phyloP scores from a whole-genome alignment of 768 basidiomycete genomes.

The Mycena maculata region DNA sequence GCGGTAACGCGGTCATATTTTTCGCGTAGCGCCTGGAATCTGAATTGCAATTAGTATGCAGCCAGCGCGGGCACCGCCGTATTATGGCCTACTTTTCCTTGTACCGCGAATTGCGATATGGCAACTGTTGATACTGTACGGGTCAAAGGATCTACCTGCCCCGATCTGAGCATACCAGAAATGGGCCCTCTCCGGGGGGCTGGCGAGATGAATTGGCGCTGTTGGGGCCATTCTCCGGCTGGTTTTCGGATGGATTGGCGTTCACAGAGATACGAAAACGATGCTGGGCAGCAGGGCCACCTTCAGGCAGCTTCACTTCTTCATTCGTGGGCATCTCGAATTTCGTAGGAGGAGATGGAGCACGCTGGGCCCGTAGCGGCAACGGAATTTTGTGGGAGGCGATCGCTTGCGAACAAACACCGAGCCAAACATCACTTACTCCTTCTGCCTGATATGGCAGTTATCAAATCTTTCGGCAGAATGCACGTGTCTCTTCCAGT shows the following conservation, averaged over 20 bases:
- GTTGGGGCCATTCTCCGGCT: not conserved
- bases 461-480: not conserved
- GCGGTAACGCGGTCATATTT: slow-evolving; percentile 57
- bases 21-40: slow-evolving; percentile 59
- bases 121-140: slow-evolving; percentile 15
- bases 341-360: too few relatives aligned
- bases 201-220: not conserved
- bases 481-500: not conserved
- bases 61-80: not conserved
- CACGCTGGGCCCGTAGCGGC: too few relatives aligned
- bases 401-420: slow-evolving; percentile 20
- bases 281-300: slow-evolving; percentile 23
- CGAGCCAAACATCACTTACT: slow-evolving; percentile 4
- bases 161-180: slow-evolving; percentile 1
- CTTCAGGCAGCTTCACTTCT: slow-evolving; percentile 22
- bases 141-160: slow-evolving; percentile 1
- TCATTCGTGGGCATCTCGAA: slow-evolving; percentile 20
- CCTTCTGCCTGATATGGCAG: slow-evolving; percentile 12
- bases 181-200: slow-evolving; percentile 5
- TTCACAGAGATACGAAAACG: slow-evolving; percentile 31
- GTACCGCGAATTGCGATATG: slow-evolving; percentile 37
- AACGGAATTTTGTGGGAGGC: not conserved
- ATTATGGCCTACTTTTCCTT: slow-evolving; percentile 43
- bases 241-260: not conserved
- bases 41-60: slow-evolving; percentile 31